A percentile compares a stretch with the other conserved stretches of the same genome.
Conservation (phyloP, 2,329 filamentous ascomycete genomes). For the Epichloe bromicola region DNA sequence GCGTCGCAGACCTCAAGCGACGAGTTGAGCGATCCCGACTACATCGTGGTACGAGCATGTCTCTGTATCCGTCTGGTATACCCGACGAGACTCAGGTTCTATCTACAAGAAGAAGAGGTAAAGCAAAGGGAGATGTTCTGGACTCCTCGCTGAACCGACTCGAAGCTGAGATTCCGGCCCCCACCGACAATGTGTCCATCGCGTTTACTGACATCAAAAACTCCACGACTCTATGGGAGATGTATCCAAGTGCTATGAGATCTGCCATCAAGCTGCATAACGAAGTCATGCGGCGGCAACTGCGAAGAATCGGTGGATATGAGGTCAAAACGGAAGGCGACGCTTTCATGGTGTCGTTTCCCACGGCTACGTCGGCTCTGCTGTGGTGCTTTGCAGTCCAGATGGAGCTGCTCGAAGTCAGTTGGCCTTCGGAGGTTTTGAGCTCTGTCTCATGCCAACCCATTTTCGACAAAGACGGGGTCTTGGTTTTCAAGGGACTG, state of each 20-base stretch:
- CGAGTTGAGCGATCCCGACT: conserved; percentile 60
- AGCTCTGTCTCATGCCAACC: conserved; percentile 76
- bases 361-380: conserved; percentile 84
- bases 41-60: conserved; percentile 71
- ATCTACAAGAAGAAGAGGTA: conserved; percentile 51
- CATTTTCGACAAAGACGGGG: conserved; percentile 69
- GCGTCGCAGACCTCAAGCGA: conserved; percentile 80
- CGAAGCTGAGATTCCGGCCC: conserved; percentile 81
- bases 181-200: conserved; percentile 79
- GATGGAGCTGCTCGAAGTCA: conserved; percentile 70
- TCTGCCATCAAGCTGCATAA: conserved; percentile 97
- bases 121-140: conserved; percentile 49
- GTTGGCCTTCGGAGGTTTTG: conserved; percentile 88
- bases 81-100: conserved; percentile 56
- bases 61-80: conserved; percentile 64
- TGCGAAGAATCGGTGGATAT: conserved; percentile 88
- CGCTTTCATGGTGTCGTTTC: conserved; percentile 98
- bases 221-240: conserved; percentile 92
- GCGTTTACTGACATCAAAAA: conserved; percentile 99
- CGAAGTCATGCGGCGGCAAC: conserved; percentile 84
- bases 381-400: conserved; percentile 97
- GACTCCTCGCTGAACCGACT: conserved; percentile 81
- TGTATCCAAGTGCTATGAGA: conserved; percentile 87
- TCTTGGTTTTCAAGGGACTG: conserved; percentile 82
- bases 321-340: conserved; percentile 99